A percentile compares a stretch with the other conserved stretches of the same genome.
Evolutionary conservation across 805 yeast genomes (phyloP).

Genomic region (Myxozyma lipomycoides): DNA sequence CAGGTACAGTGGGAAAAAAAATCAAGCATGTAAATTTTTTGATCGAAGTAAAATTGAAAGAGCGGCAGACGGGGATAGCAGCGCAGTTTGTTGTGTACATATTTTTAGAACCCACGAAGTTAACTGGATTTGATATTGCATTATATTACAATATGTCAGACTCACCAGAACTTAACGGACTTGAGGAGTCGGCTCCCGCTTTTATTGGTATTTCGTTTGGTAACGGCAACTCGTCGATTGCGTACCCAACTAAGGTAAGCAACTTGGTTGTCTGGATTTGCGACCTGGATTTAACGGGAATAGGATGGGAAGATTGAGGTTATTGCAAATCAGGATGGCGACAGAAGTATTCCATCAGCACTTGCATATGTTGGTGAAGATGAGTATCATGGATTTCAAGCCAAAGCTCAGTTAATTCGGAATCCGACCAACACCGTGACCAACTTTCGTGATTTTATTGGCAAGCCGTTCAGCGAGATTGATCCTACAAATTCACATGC

Average conservation of each 20-base stretch:
- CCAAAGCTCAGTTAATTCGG: conserved; percentile 85
- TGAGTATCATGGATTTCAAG: conserved; percentile 97
- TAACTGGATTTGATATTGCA: not conserved
- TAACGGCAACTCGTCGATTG: conserved; percentile 92
- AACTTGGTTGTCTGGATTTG: not conserved
- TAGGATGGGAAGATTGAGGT: conserved; percentile 91
- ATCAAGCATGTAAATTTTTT: no score
- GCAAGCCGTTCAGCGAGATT: conserved; percentile 64
- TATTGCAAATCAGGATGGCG: conserved; percentile 98
- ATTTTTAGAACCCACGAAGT: not conserved
- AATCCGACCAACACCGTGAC: conserved; percentile 81
- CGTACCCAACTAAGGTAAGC: conserved; percentile 51
- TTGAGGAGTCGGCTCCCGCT: conserved; percentile 36
- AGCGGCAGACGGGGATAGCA: no score
- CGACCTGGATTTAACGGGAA: no score
- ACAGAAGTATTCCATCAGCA: conserved; percentile 91
- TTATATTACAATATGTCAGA: not conserved
- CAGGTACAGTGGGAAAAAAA: no score
- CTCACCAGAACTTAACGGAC: conserved; percentile 2
- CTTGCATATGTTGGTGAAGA: conserved; percentile 89
- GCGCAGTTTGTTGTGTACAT: no score
- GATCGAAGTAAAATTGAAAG: no score
- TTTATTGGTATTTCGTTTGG: conserved; percentile 96
- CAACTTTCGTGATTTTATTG: conserved; percentile 91
- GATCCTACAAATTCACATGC: conserved; percentile 60